Evolutionary conservation across 2,329 filamentous ascomycete genomes (phyloP), one percentile per base, ranked within the genome.

Genomic region (Clarireedia homoeocarpa): DNA sequence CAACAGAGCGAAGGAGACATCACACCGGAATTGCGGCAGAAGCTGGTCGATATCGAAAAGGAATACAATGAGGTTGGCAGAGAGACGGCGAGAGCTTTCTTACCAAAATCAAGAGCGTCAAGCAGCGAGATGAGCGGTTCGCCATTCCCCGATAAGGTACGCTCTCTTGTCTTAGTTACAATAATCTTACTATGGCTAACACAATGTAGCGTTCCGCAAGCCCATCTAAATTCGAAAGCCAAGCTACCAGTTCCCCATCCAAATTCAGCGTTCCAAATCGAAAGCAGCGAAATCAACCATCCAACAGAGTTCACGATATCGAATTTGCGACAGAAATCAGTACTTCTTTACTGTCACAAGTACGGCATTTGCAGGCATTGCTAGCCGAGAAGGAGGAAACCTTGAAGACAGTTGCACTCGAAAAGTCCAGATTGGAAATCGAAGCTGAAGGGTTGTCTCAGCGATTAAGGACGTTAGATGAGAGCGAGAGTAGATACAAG

Each of bases 281-380:
- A 63, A 94, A 91, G 70, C 82, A 94, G 69, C 83, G 94, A 55
- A 97, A 97, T 65, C 92, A 96, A 69, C 88, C 89, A 2, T 82
- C 87, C 9, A 94, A 85, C 68, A 85, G 91, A 51, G 86, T 95
- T 12, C 91, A 97, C 69, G 94, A 99, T 67, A 95, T 99, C 68
- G 91, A 96, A 65, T 95, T 99, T 68, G 94, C 92, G n/a, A 91
- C 94, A 51, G 92, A 99, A 69, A 96, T 99, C 66, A 96, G 91
- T 68, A 96, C 90, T 5, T 96, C 91, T 2, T 78, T 99, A 51
- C 85, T 99, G 51, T 85, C 88, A n/a, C 94, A 97, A 73, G 88
- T 99, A 51, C 86, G 94, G 60, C 91, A 94, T 68, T 74, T 99
- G 54, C 94, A 99, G 71, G 80, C 85, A 2, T 77, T 95, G 15